Percentiles rank a stretch among this genome's conserved stretches.
Evolutionary conservation across 352 stramenopile genomes (phyloP).

Genomic region (Pythium dissotocum): DNA sequence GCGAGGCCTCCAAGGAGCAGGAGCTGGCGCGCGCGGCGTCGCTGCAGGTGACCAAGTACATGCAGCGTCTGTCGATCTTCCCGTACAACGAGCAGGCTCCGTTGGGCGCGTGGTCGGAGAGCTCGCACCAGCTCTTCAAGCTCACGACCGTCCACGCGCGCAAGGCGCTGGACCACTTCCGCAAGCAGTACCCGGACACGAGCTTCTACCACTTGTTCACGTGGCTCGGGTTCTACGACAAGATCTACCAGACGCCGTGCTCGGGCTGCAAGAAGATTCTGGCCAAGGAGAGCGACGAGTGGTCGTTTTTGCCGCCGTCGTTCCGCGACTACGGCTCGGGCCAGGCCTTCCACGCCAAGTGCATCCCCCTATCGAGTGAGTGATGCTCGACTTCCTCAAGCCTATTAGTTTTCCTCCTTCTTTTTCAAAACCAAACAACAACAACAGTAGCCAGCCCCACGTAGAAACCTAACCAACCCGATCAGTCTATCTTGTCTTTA

Average conservation of each 20-base stretch:
- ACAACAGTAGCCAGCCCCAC: not conserved
- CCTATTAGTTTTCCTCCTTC: not conserved
- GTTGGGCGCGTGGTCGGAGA: conserved; percentile 82
- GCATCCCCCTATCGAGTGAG: conserved; percentile 51
- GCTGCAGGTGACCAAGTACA: conserved; percentile 85
- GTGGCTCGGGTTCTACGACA: conserved; percentile 87
- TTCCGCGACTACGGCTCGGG: conserved; percentile 84
- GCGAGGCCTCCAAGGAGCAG: conserved; percentile 81
- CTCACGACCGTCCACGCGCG: conserved; percentile 74
- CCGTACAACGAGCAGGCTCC: conserved; percentile 79
- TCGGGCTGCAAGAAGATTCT: conserved; percentile 86
- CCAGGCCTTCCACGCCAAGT: conserved; percentile 84
- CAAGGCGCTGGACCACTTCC: conserved; percentile 81
- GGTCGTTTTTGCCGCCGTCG: conserved; percentile 78
- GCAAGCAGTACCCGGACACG: conserved; percentile 82
- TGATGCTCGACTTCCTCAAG: not conserved
- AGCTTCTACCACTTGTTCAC: conserved; percentile 88
- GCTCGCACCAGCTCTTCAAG: conserved; percentile 76
- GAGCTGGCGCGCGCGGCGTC: conserved; percentile 70
- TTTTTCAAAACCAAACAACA: not conserved
- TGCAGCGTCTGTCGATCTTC: conserved; percentile 78
- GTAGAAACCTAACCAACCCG: no score
- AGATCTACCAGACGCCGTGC: conserved; percentile 88
- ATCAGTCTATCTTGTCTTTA: not conserved
- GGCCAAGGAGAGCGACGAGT: conserved; percentile 78